Conservation (phyloP, 2,329 filamentous ascomycete species). For the Trichophyton verrucosum region DNA sequence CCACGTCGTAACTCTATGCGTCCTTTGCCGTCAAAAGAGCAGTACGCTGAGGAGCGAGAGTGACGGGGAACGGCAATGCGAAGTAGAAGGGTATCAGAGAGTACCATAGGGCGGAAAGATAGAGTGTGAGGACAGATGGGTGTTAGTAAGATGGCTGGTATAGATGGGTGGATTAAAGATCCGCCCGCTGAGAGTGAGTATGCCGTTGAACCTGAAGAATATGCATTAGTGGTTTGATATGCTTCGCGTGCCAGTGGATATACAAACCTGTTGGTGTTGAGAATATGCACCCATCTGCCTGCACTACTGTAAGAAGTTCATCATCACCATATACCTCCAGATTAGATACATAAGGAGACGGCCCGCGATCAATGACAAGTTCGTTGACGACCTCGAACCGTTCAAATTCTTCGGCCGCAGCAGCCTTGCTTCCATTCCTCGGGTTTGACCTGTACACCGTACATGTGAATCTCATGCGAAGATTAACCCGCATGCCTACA, state of each 20-base stretch:
- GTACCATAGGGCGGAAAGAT: slow-evolving; percentile 93
- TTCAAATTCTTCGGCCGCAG: slow-evolving; percentile 71
- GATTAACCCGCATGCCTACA: slow-evolving; percentile 88
- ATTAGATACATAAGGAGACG: slow-evolving; percentile 92
- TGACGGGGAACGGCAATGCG: slow-evolving; percentile 74
- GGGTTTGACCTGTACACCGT: slow-evolving; percentile 70
- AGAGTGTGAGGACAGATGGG: slow-evolving; percentile 96
- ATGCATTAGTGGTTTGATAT: background rate
- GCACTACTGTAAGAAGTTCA: slow-evolving; percentile 85
- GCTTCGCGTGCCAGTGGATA: slow-evolving; percentile 2
- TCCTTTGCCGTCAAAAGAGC: slow-evolving; percentile 93
- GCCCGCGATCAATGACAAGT: slow-evolving; percentile 92
- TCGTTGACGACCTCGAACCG: slow-evolving; percentile 98
- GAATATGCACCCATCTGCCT: slow-evolving; percentile 96
- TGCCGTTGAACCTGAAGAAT: slow-evolving; percentile 58
- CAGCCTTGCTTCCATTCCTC: slow-evolving; percentile 35
- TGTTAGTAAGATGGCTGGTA: slow-evolving; percentile 89
- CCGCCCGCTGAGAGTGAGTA: slow-evolving; percentile 94
- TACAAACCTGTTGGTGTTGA: slow-evolving; percentile 72
- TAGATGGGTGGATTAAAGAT: slow-evolving; percentile 89
- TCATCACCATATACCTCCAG: slow-evolving; percentile 93
- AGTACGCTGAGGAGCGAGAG: slow-evolving; percentile 87
- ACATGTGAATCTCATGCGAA: slow-evolving; percentile 98
- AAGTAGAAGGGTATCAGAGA: slow-evolving; percentile 86
- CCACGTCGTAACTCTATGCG: slow-evolving; percentile 85